These are phyloP conservation scores for Candida loeiensis DNA, from an alignment of 805 yeast species.

Conservation along the genomic window DNA sequence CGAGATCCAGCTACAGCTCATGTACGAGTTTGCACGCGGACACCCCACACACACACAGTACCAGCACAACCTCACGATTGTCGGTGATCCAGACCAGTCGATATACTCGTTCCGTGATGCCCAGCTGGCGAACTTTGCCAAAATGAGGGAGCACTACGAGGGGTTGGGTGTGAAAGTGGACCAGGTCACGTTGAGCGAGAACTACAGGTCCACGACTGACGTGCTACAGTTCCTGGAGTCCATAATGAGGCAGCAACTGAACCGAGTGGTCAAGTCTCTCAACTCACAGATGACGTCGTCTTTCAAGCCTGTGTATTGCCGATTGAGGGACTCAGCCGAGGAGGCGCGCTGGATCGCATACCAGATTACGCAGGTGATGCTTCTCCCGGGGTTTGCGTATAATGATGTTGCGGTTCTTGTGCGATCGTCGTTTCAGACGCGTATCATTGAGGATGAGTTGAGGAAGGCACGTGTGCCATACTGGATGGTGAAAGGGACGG, in stretches of 20 bases:
- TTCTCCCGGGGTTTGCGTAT: constrained; percentile 29
- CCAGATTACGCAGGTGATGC: constrained; percentile 49
- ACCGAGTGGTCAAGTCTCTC: constrained; percentile 43
- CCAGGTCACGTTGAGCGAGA: constrained; percentile 52
- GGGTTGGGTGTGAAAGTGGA: constrained; percentile 16
- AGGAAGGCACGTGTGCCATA: constrained; percentile 58
- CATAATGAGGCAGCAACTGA: constrained; percentile 58
- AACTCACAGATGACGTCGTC: constrained; percentile 43
- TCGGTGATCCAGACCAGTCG: constrained; percentile 96
- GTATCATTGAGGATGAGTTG: constrained; percentile 63
- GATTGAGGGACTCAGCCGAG: constrained; percentile 36
- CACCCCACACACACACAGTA: constrained; percentile 25
- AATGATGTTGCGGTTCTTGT: constrained; percentile 70
- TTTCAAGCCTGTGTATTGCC: constrained; percentile 46
- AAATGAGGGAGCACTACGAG: constrained; percentile 45
- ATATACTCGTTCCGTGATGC: constrained; percentile 89
- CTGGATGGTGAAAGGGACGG: constrained; percentile 63
- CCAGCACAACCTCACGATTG: constrained; percentile 68
- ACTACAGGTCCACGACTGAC: constrained; percentile 74
- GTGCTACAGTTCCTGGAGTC: constrained; percentile 63
- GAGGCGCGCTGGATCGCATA: constrained; percentile 61
- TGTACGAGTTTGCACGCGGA: constrained; percentile 45
- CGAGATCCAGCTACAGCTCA: constrained; percentile 65
- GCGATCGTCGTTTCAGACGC: constrained; percentile 59
- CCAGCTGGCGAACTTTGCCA: constrained; percentile 58